phyloP scores from a whole-genome alignment of 192 early-diverging fungal species.

The Umbelopsis ramanniana region DNA sequence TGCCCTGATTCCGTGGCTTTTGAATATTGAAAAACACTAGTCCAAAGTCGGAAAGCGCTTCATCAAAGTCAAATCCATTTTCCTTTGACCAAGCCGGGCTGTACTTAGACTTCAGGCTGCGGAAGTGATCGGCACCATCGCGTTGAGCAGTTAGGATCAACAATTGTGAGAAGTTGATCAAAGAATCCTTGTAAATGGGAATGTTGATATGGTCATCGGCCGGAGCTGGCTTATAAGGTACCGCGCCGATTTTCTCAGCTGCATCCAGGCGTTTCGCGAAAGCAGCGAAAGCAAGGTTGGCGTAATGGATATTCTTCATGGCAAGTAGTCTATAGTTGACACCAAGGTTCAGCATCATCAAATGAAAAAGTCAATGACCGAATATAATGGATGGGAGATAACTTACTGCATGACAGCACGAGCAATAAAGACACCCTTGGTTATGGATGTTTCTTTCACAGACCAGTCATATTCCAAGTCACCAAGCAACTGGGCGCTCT shows the following conservation, averaged over 20 bases:
- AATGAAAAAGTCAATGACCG: background rate
- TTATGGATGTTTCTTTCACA: conserved; percentile 63
- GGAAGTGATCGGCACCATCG: conserved; percentile 55
- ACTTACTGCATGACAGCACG: conserved; percentile 84
- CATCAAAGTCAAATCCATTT: conserved; percentile 44
- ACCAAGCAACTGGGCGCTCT: conserved; percentile 76
- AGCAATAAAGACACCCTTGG: conserved; percentile 77
- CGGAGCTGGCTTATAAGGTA: conserved; percentile 42
- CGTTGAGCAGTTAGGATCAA: conserved; percentile 70
- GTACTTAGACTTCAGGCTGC: conserved; percentile 33
- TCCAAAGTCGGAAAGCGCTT: conserved; percentile 54
- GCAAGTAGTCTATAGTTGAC: conserved; percentile 42
- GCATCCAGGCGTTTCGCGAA: conserved; percentile 35
- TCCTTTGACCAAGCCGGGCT: conserved; percentile 25
- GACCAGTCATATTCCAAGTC: conserved; percentile 83
- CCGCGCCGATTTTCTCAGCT: conserved; percentile 17
- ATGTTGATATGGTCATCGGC: conserved; percentile 51
- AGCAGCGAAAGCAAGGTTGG: conserved; percentile 40
- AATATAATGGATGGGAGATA: background rate
- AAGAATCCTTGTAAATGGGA: conserved; percentile 43
- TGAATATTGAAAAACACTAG: conserved; percentile 51
- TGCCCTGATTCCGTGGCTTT: conserved; percentile 49
- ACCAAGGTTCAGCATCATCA: background rate
- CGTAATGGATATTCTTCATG: conserved; percentile 50
- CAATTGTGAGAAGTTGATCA: conserved; percentile 70